Evolutionary conservation across 202 grass and related monocot genomes (phyloP), one percentile per base, ranked within the genome.

Genomic region (Alloteropsis angusta): DNA sequence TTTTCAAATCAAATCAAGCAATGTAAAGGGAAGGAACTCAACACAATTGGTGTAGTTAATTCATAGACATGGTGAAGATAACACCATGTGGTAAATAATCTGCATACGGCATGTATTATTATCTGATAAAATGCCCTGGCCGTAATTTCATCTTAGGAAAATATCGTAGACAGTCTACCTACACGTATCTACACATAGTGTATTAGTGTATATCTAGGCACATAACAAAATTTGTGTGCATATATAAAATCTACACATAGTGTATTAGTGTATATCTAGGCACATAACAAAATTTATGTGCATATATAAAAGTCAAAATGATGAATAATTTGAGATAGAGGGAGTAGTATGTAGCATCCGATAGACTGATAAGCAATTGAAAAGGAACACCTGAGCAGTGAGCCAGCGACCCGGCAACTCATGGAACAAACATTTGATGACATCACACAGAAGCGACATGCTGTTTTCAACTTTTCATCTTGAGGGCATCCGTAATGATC

Each of bases 81-180:
- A 35, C 21, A 26, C 28, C 28, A 30, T 30, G 13, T 9, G 7
- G 61, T 43, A 5, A 28, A 5, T 30, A 66, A 37, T 80, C 28
- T 48, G 21, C 65, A 65, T 17, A 28, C 26, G 28, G 22, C n/a
- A 13, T 10, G 7, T 71, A 30, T 30, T 30, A 41, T 82, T 64
- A 37, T 54, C 38, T 77, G 17, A 23, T 34, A 54, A 19, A 41
- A 54, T 60, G 43, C 35, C 13, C 5, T 16, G 47, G 7, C 19
- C 10, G 52, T 16, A 22, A 69, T 63, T 65, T 59, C 42, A 39
- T 26, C n/a, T n/a, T 10, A 78, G 61, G 67, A 61, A 72, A 66
- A 72, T 54, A 60, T 13, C 72, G 22, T 54, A 45, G 23, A 3
- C 58, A 54, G 68, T 82, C 80, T 78, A 73, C 60, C n/a, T 69